Base-by-base conservation (phyloP, 495 filamentous ascomycete genomes). In the Stereocaulon alpinum region DNA sequence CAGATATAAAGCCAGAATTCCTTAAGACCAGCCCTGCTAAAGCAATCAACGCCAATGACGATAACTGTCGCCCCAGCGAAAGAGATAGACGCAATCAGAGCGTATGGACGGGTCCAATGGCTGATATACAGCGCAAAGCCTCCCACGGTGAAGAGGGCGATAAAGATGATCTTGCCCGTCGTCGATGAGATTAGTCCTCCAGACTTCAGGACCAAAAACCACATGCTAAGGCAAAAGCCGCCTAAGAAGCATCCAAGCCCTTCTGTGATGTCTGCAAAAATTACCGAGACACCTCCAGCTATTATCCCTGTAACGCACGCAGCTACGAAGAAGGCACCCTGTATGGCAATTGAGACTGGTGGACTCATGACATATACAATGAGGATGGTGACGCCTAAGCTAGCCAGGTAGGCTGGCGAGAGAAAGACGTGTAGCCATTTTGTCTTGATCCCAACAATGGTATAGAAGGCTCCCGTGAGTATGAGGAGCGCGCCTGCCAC, bases 1-100 rank as follows among this genome's bases (percentile, higher is more conserved):
- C 92, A 97, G 37, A 95, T 81, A 68, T 95, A 97, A 11, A 90
- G 77, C 92, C 92, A 97, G 60, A 96, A 96, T 67, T 96, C 92
- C 67, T 93, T 95, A 64, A 95, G 72, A 0, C 92, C 92, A 14
- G 91, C 92, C 52, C 84, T 76, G 64, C 85, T 91, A 66, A 90
- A 94, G 69, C 91, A 95, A 69, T 97, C 92, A 55, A 97, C 87
- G 7, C 92, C 92, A 7, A 97, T 70, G 7, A 93, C 77, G 0
- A 86, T 72, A 4, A 81, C 82, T 0, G 90, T 95, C 10, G 89
- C 84, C 14, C 92, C 92, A 30, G 86, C 76, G 66, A 96, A 93
- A 1, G 90, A 83, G 11, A 87, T 89, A 18, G 79, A 80, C 18
- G 71, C 75, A 40, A 96, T 93, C 55, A 94, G 69, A 12, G 80